Conservation (phyloP, 2,329 filamentous ascomycete species). For the Cordyceps farinosa region DNA sequence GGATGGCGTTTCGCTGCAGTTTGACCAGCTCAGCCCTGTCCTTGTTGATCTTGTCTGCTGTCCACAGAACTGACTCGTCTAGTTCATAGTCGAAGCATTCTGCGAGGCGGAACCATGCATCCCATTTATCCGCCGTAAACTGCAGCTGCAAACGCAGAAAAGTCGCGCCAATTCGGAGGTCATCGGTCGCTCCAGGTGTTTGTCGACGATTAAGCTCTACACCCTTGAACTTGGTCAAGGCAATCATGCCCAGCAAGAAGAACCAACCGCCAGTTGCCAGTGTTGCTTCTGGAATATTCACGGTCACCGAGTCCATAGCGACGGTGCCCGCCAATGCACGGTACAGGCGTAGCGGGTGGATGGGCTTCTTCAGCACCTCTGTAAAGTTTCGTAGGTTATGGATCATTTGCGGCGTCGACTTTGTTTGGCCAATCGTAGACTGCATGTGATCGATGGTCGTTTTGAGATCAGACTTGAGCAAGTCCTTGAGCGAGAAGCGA, state of each 20-base stretch:
- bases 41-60: conserved; percentile 86
- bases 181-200: conserved; percentile 75
- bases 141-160: conserved; percentile 81
- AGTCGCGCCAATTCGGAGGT: conserved; percentile 74
- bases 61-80: conserved; percentile 84
- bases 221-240: conserved; percentile 76
- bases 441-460: conserved; percentile 91
- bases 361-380: conserved; percentile 74
- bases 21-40: conserved; percentile 69
- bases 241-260: conserved; percentile 83
- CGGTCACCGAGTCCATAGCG: conserved; percentile 66
- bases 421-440: conserved; percentile 74
- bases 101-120: conserved; percentile 84
- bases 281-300: conserved; percentile 64
- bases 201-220: conserved; percentile 70
- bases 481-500: conserved; percentile 82
- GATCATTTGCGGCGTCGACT: conserved; percentile 74
- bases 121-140: conserved; percentile 77
- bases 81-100: conserved; percentile 86
- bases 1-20: conserved; percentile 75
- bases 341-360: conserved; percentile 78
- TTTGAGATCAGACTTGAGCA: conserved; percentile 88
- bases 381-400: conserved; percentile 83
- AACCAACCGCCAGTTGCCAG: conserved; percentile 86
- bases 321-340: conserved; percentile 76